Conservation (phyloP, 495 filamentous ascomycete genomes). For the Rhizodiscina lignyota region DNA sequence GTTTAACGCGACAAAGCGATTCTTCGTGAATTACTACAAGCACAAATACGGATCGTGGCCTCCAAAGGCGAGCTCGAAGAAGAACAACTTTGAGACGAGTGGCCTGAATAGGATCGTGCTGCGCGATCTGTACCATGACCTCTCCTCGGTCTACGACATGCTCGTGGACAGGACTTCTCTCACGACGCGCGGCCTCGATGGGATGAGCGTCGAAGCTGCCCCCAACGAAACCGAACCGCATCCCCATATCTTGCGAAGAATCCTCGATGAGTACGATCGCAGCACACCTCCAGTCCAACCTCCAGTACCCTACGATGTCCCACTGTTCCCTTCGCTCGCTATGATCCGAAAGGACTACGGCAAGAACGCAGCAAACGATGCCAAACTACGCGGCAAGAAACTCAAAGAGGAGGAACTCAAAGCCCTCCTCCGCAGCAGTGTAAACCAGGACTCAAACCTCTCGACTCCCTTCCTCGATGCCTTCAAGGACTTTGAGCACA, state of each 20-base stretch:
- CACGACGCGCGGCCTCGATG: constrained; percentile 40
- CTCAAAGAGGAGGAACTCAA: constrained; percentile 65
- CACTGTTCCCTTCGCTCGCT: constrained; percentile 54
- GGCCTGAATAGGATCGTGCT: constrained; percentile 77
- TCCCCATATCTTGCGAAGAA: constrained; percentile 35
- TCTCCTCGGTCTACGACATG: constrained; percentile 75
- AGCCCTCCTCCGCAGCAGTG: constrained; percentile 52
- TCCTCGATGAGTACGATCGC: constrained; percentile 75
- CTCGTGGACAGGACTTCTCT: constrained; percentile 58
- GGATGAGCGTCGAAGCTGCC: constrained; percentile 22
- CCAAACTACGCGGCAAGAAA: constrained; percentile 45
- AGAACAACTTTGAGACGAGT: constrained; percentile 70
- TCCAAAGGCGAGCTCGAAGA: constrained; percentile 78
- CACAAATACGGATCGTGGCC: constrained; percentile 82
- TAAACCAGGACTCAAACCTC: constrained; percentile 49
- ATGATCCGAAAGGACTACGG: constrained; percentile 42
- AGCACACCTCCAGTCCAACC: constrained; percentile 78
- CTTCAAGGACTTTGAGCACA: constrained; percentile 72
- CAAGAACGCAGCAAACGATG: constrained; percentile 50
- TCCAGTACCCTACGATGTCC: constrained; percentile 81
- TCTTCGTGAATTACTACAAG: constrained; percentile 64
- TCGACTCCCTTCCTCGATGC: constrained; percentile 54
- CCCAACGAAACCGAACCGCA: constrained; percentile 1
- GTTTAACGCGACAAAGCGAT: constrained; percentile 58
- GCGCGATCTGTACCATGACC: constrained; percentile 68